Evolutionary conservation across 176 grass and related monocot species (phyloP).

Genomic region (Chrysopogon serrulatus): DNA sequence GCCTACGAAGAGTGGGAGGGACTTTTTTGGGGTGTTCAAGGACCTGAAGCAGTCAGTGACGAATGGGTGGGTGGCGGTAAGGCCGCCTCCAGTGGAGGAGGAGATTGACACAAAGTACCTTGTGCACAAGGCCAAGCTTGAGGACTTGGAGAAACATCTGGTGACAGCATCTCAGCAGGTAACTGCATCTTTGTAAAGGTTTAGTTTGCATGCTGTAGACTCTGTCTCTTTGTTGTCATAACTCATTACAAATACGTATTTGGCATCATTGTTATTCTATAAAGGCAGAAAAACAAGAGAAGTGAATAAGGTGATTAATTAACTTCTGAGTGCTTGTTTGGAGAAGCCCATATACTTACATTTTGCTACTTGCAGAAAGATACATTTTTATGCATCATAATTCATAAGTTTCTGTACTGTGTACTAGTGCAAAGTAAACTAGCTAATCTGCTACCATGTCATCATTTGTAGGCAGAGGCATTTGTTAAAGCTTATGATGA

Average conservation of each 20-base stretch:
- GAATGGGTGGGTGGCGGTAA: conserved; percentile 47
- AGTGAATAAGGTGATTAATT: background rate
- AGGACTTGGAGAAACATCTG: conserved; percentile 77
- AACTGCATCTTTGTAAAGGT: conserved; percentile 4
- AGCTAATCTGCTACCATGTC: conserved; percentile 10
- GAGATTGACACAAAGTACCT: conserved; percentile 69
- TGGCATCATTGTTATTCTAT: background rate
- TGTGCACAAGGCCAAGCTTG: conserved; percentile 62
- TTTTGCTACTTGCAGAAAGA: background rate
- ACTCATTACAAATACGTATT: background rate
- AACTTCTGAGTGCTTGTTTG: background rate
- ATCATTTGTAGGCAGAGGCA: conserved; percentile 54
- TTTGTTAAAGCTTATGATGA: conserved; percentile 75
- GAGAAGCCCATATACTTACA: background rate
- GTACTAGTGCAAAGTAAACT: background rate
- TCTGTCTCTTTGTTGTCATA: background rate
- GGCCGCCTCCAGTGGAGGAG: conserved; percentile 39
- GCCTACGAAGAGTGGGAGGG: conserved; percentile 56
- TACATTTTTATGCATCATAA: background rate
- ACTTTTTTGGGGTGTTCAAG: conserved; percentile 85
- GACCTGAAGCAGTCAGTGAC: conserved; percentile 79
- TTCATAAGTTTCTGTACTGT: conserved; percentile 17
- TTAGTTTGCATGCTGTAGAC: background rate
- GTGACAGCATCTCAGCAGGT: conserved; percentile 71
- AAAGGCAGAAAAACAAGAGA: background rate